Base-by-base conservation (phyloP, 1,284 basidiomycete genomes). In the Trichosporon coremiiforme region DNA sequence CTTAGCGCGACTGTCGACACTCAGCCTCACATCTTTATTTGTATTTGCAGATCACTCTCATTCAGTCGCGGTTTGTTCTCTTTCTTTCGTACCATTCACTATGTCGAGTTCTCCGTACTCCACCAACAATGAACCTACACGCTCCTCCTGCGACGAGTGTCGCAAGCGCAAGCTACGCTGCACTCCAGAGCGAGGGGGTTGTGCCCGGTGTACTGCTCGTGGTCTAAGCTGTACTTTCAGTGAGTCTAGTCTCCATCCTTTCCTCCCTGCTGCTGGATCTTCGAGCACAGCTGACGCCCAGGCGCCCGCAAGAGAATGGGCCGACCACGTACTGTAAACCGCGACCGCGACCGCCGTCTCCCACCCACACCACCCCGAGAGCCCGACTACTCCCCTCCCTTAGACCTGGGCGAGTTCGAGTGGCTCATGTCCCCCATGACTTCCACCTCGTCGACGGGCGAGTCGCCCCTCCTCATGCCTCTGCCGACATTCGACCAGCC, bases 141-240 rank as follows among this genome's bases (percentile, higher is more conserved):
- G 25, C 12, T 57, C 53, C 25, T 57, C 53, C 6, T 57, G 53
- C 15, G 53, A 57, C 12, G 53, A 57, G 25, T 57, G 53, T 25
- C 53, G 53, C 53, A 57, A 57, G 5, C 53, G 53, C 22, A 57
- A 57, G 53, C 53, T 57, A 4, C 53, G 53, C 53, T 57, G 53
- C 53, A 57, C 25, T 10, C 53, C 22, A 2, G 25, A 57, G 29
- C 22, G 1, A 15, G 53, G 53, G 9, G 53, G 53, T 22, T 57
- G 53, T 15, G 29, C 25, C 4, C 53, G 53, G 12, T 57, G 53
- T 10, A 29, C 4, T 9, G 2, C 53, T 4, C 53, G 53, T 8
- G 53, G 53, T 5, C 13, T 57, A 9, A 25, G 15, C 10, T 57
- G 53, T 15, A 57, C 53, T 15, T 57, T 57, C 25, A 57, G 53